Conservation (phyloP, 2,329 filamentous ascomycete species). For the Pezicula neosporulosa region DNA sequence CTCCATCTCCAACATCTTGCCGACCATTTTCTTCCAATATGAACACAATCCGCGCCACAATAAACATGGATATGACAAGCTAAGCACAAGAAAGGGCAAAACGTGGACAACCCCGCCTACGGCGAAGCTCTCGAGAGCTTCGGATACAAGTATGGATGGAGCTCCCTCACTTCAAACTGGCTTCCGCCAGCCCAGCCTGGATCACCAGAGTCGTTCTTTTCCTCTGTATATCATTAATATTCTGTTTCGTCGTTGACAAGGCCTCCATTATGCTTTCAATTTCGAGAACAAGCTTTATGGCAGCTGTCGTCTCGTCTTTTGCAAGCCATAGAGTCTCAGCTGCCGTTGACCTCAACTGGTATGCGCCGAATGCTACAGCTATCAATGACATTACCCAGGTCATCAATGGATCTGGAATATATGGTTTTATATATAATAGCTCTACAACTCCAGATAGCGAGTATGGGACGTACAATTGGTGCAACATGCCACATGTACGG, state of each 20-base stretch:
- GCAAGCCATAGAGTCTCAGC: constrained; percentile 10
- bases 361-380: constrained; percentile 49
- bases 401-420: constrained; percentile 56
- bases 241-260: constrained; percentile 10
- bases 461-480: constrained; percentile 73
- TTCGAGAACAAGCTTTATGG: constrained; percentile 13
- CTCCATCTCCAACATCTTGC: too few relatives aligned
- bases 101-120: too few relatives aligned
- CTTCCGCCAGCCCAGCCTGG: constrained; percentile 8
- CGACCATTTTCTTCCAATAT: too few relatives aligned
- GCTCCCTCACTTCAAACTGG: constrained; percentile 4
- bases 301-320: constrained; percentile 17
- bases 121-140: neutral
- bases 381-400: constrained; percentile 61
- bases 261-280: constrained; percentile 15
- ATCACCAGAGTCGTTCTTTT: constrained; percentile 12
- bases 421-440: constrained; percentile 72
- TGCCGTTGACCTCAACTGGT: constrained; percentile 40
- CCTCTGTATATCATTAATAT: constrained; percentile 12
- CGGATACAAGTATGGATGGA: constrained; percentile 21
- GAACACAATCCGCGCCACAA: too few relatives aligned
- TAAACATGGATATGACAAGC: too few relatives aligned
- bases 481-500: constrained; percentile 83
- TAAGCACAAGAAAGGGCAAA: too few relatives aligned
- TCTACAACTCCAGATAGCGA: constrained; percentile 51